These are phyloP conservation scores for Ascomycota sp. DNA, from an alignment of 2,329 filamentous ascomycete species.

Conservation along the genomic window DNA sequence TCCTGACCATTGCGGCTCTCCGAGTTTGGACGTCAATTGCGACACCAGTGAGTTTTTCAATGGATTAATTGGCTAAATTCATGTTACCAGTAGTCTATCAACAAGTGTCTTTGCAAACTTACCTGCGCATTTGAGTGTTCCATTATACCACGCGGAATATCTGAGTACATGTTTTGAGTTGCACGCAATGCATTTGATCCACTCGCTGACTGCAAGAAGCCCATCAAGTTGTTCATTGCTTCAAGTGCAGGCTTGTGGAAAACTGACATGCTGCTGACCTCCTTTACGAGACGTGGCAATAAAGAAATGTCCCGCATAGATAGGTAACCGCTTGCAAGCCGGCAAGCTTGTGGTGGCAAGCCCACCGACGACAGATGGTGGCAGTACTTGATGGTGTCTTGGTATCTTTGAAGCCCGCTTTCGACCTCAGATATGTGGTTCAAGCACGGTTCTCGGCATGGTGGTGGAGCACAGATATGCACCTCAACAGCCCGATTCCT, in stretches of 20 bases:
- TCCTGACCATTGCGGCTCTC: slow-evolving; percentile 26
- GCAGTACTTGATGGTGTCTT: slow-evolving; percentile 14
- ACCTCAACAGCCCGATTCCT: slow-evolving; percentile 86
- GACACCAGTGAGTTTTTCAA: slow-evolving; percentile 36
- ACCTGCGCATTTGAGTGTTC: slow-evolving; percentile 13
- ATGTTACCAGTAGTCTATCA: not conserved
- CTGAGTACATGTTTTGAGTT: slow-evolving; percentile 15
- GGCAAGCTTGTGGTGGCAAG: slow-evolving; percentile 9
- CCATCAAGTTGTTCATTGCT: slow-evolving; percentile 7
- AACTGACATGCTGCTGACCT: slow-evolving; percentile 3
- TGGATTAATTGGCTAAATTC: slow-evolving; percentile 31
- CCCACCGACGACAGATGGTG: slow-evolving; percentile 7
- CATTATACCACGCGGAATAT: slow-evolving; percentile 9
- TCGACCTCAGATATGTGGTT: slow-evolving; percentile 26
- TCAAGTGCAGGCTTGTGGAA: slow-evolving; percentile 2
- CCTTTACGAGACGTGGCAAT: slow-evolving; percentile 14
- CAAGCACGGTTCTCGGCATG: slow-evolving; percentile 12
- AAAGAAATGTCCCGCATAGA: slow-evolving; percentile 23
- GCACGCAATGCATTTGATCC: slow-evolving; percentile 11
- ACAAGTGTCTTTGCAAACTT: not conserved
- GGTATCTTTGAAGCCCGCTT: slow-evolving; percentile 26
- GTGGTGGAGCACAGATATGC: slow-evolving; percentile 37
- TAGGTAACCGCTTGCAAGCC: slow-evolving; percentile 23
- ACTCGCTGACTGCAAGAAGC: slow-evolving; percentile 12
- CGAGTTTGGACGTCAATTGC: slow-evolving; percentile 18